A percentile compares a stretch with the other conserved stretches of the same genome.
Evolutionary conservation across 495 filamentous ascomycete genomes (phyloP).

Genomic region (Penicillium herquei): DNA sequence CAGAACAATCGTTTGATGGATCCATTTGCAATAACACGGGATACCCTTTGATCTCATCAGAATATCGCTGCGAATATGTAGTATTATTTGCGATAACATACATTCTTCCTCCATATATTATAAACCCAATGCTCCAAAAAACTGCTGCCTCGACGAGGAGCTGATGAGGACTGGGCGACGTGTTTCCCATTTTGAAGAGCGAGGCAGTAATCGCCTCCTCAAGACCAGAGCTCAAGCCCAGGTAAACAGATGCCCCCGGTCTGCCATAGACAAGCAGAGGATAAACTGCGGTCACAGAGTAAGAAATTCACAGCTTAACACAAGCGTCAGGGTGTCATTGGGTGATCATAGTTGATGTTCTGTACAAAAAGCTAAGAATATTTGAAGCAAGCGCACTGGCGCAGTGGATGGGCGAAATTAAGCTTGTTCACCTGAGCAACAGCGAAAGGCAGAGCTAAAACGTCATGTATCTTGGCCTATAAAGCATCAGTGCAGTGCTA

Average conservation of each 20-base stretch:
- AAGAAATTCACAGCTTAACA: too few species aligned
- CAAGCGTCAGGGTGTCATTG: neutral
- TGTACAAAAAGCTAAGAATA: neutral
- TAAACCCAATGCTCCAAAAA: constrained; percentile 34
- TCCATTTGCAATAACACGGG: constrained; percentile 34
- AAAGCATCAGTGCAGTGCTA: constrained; percentile 18
- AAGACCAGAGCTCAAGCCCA: neutral
- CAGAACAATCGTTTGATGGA: constrained; percentile 34
- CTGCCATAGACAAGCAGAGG: neutral
- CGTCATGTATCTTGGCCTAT: constrained; percentile 15
- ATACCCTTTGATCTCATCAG: constrained; percentile 21
- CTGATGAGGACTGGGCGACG: constrained; percentile 32
- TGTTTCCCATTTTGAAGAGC: constrained; percentile 30
- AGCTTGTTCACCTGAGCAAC: constrained; percentile 1
- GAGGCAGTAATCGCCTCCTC: constrained; percentile 2
- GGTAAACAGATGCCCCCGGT: neutral
- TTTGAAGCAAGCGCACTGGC: neutral
- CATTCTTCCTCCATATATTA: constrained; percentile 35
- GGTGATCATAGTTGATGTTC: neutral
- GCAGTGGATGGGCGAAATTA: constrained; percentile 16
- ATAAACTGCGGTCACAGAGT: too few species aligned
- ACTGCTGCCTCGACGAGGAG: constrained; percentile 32
- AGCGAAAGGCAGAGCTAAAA: constrained; percentile 11
- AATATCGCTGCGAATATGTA: neutral
- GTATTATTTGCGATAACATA: constrained; percentile 6